Percentiles rank a stretch among this genome's conserved stretches.
These are phyloP conservation scores for Trypanosoma conorhini DNA, from an alignment of 208 protist genomes.

Conservation along the genomic window DNA sequence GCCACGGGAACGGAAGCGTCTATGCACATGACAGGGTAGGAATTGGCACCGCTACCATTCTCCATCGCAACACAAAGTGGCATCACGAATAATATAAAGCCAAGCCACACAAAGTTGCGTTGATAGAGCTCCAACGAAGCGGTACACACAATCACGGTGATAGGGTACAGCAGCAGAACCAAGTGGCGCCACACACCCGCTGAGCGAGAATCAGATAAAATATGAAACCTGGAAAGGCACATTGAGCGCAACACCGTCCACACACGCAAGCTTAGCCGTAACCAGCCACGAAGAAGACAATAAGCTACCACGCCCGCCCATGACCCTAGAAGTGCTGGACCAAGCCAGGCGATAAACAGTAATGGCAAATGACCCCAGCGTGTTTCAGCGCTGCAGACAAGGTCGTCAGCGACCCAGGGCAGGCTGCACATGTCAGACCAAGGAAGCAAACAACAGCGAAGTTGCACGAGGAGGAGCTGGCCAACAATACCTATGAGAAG, in stretches of 20 bases:
- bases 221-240: not conserved
- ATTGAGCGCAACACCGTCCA: not conserved
- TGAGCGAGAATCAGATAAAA: not conserved
- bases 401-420: constrained; percentile 21
- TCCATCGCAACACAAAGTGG: not conserved
- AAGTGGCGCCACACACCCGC: not conserved
- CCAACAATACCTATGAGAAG: constrained; percentile 8
- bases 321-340: constrained; percentile 12
- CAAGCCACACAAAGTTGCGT: constrained; percentile 22
- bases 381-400: constrained; percentile 7
- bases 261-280: not conserved
- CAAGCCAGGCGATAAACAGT: not conserved
- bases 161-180: not conserved
- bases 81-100: constrained; percentile 4
- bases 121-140: constrained; percentile 7
- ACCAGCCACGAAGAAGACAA: constrained; percentile 4
- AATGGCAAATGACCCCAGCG: not conserved
- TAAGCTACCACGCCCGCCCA: constrained; percentile 11
- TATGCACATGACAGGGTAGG: not conserved
- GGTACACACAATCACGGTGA: not conserved
- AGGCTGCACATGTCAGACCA: not conserved
- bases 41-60: not conserved
- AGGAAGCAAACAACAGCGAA: constrained; percentile 16
- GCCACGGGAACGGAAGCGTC: not conserved
- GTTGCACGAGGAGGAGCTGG: constrained; percentile 11